Base-by-base conservation (phyloP, 305 asterid genomes). In the Stenogyne calaminthoides region DNA sequence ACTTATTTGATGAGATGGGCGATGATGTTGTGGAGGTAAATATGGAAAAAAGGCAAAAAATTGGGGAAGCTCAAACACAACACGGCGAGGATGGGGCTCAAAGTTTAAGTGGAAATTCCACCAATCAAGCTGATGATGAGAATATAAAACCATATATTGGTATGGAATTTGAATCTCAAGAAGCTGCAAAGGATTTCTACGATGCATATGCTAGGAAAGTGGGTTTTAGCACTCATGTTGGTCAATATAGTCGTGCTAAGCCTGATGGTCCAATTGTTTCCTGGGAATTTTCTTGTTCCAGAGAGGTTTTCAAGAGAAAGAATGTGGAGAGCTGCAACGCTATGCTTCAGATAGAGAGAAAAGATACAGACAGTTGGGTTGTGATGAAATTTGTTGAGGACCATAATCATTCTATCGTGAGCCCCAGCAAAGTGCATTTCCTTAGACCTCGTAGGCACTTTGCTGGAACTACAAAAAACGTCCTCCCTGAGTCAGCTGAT, bases 371-470 rank as follows among this genome's bases (percentile, higher is more conserved):
- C 64, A 75, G 73, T 54, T 89, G 96, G 95, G 86, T 84, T 69
- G 93, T 90, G 57, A 84, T 91, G 42, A 88, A 88, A 75, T 92
- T 89, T 78, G 89, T 88, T 54, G 91, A 87, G 81, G 93, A 88
- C 60, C 97, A 92, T 77, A 87, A 80, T 78, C 97, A 92, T 82
- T 85, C 93, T 65, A 75, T 16, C 2, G 78, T 69, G 72, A 72
- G 82, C 72, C 89, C 91, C 40, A 62, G 83, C 82, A 89, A 87
- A 78, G 88, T 85, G 81, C 93, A 88, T 78, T 77, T 82, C 75
- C 87, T 87, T 39, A 84, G 84, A 44, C 88, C 95, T 19, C 86
- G 85, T 19, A 84, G 89, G 78, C 91, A 85, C 77, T 85, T 87
- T 66, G 84, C 89, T 82, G 93, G 93, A 62, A 77, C 89, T 79